Evolutionary conservation across 768 basidiomycete genomes (phyloP).

Genomic region (Auricularia cornea): DNA sequence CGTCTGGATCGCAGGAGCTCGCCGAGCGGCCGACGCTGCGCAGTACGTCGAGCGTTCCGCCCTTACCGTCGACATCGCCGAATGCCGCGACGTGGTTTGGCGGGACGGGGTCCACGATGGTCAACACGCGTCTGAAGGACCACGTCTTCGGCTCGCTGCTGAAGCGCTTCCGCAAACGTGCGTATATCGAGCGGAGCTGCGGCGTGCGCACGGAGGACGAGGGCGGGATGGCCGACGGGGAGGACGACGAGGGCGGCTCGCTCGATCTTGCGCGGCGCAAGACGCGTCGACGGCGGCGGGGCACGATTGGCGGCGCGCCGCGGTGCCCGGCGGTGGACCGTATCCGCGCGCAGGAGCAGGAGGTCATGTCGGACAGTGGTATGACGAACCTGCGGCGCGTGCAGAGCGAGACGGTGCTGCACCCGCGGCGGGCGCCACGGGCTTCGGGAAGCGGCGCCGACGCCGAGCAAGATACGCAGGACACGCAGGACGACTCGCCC

Average conservation of each 20-base stretch:
- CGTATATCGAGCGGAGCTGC: conserved; percentile 20
- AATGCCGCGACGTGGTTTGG: conserved; percentile 50
- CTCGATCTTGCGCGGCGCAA: neutral
- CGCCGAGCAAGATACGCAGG: neutral
- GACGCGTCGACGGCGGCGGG: conserved; percentile 3
- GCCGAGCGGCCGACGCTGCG: conserved; percentile 37
- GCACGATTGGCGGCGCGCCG: conserved; percentile 7
- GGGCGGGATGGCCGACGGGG: conserved; percentile 39
- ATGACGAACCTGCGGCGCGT: conserved; percentile 44
- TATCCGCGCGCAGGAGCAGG: conserved; percentile 13
- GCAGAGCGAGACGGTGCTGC: conserved; percentile 51
- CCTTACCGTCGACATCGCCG: conserved; percentile 9
- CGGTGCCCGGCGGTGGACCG: neutral
- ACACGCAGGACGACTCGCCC: neutral
- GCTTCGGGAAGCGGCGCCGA: no score
- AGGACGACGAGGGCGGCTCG: conserved; percentile 22
- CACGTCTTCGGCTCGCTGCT: conserved; percentile 90
- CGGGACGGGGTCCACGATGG: conserved; percentile 85
- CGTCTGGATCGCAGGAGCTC: conserved; percentile 24
- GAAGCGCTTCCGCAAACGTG: conserved; percentile 56
- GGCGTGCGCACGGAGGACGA: conserved; percentile 47
- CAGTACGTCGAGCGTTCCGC: neutral
- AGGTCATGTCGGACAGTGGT: conserved; percentile 10
- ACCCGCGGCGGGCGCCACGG: neutral
- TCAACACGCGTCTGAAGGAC: conserved; percentile 91